These are phyloP conservation scores for Cryptococcus depauperatus DNA, from an alignment of 1,284 basidiomycete genomes.

Conservation along the genomic window DNA sequence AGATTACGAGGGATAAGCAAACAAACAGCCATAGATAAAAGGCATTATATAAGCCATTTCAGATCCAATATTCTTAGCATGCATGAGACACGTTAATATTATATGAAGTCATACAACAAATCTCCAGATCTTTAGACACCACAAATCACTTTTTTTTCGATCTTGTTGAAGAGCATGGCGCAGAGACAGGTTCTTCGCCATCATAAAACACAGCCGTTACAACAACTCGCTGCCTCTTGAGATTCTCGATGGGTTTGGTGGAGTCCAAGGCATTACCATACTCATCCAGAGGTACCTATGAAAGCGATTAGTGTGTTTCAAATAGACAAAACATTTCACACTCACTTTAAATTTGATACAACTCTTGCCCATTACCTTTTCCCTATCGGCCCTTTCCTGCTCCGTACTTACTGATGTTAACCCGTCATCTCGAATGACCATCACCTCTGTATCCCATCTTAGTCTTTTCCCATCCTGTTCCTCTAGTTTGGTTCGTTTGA, in stretches of 20 bases:
- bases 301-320: not conserved
- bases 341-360: slow-evolving; percentile 63
- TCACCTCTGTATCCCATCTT: slow-evolving; percentile 66
- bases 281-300: slow-evolving; percentile 60
- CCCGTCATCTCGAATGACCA: slow-evolving; percentile 31
- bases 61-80: not conserved
- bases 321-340: not conserved
- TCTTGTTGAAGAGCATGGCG: slow-evolving; percentile 6
- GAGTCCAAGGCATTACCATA: slow-evolving; percentile 63
- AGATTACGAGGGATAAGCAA: slow-evolving; percentile 53
- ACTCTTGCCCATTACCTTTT: slow-evolving; percentile 47
- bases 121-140: not conserved
- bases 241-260: slow-evolving; percentile 54
- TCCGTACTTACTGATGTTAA: not conserved
- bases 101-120: not conserved
- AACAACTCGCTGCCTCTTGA: slow-evolving; percentile 59
- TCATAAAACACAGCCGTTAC: slow-evolving; percentile 78
- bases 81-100: not conserved
- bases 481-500: slow-evolving; percentile 31
- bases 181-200: slow-evolving; percentile 50
- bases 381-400: not conserved
- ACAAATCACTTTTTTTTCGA: slow-evolving; percentile 12
- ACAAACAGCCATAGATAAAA: not conserved
- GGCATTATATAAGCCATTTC: not conserved
- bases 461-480: slow-evolving; percentile 51